Base-by-base conservation (phyloP, 495 filamentous ascomycete genomes). In the Trichoderma gamsii region DNA sequence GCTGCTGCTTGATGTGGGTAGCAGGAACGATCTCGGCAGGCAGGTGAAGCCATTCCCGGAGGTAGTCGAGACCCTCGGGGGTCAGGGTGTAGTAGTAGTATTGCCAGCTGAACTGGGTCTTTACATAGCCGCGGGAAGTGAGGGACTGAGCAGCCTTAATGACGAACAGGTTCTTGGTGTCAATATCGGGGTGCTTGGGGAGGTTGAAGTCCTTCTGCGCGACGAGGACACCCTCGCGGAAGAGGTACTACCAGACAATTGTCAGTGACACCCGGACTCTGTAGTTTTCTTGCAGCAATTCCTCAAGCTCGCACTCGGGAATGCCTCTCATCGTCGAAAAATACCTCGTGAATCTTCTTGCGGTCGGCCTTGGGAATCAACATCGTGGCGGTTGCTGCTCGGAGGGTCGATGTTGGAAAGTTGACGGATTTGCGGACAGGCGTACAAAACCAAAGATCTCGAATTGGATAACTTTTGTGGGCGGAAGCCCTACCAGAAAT, bases 21-120 rank as follows among this genome's bases (percentile, higher is more conserved):
- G 95, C 92, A 68, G 95, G 95, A 74, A 99, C 95, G 79, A 99
- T 97, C 88, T 99, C 95, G 77, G 96, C 95, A 79, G 95, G 95
- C 75, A 98, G 90, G 87, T 99, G 95, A 72, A 98, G 94, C 95
- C 95, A 99, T 86, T 99, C 95, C 74, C 95, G 96, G 79, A 99
- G 93, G 88, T 98, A 99, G 87, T 97, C 94, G 78, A 99, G 93
- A 85, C 95, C 95, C 76, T 97, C 94, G 75, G 93, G 92, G 79
- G 95, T 99, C 79, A 99, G 89, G 81, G 96, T 99, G 89, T 99
- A 99, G 90, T 99, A 99, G 89, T 97, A 99, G 89, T 93, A 98
- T 86, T 99, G 95, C 95, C 95, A 99, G 70, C 92, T 96, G 90
- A 99, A 99, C 81, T 93, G 95, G 73, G 95, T 99, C 90, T 98